Conservation (phyloP, 164 flowering plant genomes). For the Stephania yunnanensis region DNA sequence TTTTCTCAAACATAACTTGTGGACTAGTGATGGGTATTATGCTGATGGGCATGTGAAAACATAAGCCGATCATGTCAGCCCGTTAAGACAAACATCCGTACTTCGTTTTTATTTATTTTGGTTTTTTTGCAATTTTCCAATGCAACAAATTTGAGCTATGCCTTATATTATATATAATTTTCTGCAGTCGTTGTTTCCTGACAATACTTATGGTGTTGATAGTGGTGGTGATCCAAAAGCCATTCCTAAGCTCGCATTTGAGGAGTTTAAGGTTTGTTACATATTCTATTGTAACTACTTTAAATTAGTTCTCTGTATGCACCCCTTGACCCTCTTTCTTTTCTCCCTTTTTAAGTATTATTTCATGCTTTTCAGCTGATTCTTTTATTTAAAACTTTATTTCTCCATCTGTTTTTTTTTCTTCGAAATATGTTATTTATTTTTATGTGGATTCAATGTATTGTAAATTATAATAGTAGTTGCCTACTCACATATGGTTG, state of each 20-base stretch:
- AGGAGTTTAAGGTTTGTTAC: constrained; percentile 83
- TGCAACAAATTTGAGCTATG: not conserved
- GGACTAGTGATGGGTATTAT: not conserved
- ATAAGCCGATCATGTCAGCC: not conserved
- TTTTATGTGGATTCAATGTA: not conserved
- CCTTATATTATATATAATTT: constrained; percentile 7
- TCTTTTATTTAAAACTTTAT: no score
- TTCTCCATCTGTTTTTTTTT: no score
- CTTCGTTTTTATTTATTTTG: not conserved
- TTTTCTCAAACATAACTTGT: not conserved
- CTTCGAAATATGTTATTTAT: not conserved
- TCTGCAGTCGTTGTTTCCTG: constrained; percentile 81
- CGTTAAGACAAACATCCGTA: not conserved
- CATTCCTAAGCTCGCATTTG: constrained; percentile 86
- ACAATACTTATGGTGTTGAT: constrained; percentile 96
- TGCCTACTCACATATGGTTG: no score
- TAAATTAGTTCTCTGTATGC: not conserved
- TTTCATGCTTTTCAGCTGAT: not conserved
- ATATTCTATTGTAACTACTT: not conserved
- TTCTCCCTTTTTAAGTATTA: not conserved
- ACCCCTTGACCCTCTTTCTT: not conserved
- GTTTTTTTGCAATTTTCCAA: not conserved
- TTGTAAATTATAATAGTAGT: no score
- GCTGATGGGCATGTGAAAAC: not conserved
- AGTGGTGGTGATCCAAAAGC: constrained; percentile 98